phyloP scores from a whole-genome alignment of 805 yeast species.

The Nakazawaea anatomiae region DNA sequence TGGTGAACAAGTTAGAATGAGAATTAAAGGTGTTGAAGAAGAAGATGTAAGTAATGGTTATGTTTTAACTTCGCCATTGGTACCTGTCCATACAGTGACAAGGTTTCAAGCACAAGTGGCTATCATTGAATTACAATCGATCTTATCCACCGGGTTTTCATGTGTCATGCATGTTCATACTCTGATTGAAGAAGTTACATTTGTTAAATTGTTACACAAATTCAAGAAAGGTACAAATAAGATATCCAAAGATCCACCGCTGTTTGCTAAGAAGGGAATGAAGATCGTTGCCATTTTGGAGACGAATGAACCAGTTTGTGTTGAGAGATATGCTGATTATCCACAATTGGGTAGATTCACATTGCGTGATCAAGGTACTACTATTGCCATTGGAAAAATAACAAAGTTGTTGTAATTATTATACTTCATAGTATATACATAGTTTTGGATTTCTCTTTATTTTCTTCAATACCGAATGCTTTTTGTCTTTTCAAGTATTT shows the following conservation, averaged over 20 bases:
- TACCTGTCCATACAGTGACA: slow-evolving; percentile 88
- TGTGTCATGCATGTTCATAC: slow-evolving; percentile 99
- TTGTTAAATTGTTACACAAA: slow-evolving; percentile 81
- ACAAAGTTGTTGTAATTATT: slow-evolving; percentile 64
- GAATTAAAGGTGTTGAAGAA: slow-evolving; percentile 93
- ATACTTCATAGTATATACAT: too few species aligned
- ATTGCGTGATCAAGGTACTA: slow-evolving; percentile 95
- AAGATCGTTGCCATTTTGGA: slow-evolving; percentile 91
- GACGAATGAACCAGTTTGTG: slow-evolving; percentile 81
- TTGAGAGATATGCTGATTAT: slow-evolving; percentile 86
- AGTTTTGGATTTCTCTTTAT: too few species aligned
- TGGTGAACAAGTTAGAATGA: slow-evolving; percentile 96
- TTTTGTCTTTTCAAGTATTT: neutral
- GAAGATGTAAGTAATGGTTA: slow-evolving; percentile 92
- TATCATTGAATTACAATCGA: slow-evolving; percentile 92
- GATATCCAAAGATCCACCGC: slow-evolving; percentile 94
- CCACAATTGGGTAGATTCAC: slow-evolving; percentile 98
- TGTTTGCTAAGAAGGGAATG: slow-evolving; percentile 98
- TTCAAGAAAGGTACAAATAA: slow-evolving; percentile 96
- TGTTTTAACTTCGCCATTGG: slow-evolving; percentile 78
- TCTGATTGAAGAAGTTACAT: slow-evolving; percentile 91
- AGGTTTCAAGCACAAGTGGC: slow-evolving; percentile 95
- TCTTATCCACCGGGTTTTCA: slow-evolving; percentile 90
- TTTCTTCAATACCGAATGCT: neutral
- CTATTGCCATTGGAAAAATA: slow-evolving; percentile 98